phyloP scores from a whole-genome alignment of 108 stramenopile genomes.

The Cyclotella choctawhatcheeana region DNA sequence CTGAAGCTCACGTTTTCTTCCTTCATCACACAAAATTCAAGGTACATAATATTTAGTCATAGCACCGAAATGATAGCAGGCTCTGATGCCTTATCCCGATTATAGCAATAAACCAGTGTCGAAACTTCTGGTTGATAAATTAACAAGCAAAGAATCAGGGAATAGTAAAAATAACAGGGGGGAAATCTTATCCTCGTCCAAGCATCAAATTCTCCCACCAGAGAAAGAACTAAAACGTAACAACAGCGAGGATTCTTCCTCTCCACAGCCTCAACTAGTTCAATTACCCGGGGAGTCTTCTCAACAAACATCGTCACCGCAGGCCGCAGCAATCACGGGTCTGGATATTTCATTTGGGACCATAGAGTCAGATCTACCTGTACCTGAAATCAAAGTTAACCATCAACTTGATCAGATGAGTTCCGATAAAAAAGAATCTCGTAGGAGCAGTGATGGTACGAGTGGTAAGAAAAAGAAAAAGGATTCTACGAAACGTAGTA shows the following conservation, averaged over 20 bases:
- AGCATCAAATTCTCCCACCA: background rate
- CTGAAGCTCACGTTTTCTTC: too few species aligned
- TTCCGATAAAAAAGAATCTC: slow-evolving; percentile 4
- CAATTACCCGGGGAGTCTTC: background rate
- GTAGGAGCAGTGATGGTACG: background rate
- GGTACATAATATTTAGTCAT: too few species aligned
- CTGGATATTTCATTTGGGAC: background rate
- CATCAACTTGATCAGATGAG: background rate
- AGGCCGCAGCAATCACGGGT: too few species aligned
- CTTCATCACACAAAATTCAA: too few species aligned
- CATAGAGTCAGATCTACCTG: background rate
- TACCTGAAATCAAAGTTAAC: background rate
- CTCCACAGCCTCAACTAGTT: too few species aligned
- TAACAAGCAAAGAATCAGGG: background rate
- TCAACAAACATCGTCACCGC: too few species aligned
- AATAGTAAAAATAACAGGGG: background rate
- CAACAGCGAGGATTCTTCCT: too few species aligned
- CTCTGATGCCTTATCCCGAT: background rate
- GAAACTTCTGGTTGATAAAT: background rate
- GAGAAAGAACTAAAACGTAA: background rate
- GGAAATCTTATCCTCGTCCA: background rate
- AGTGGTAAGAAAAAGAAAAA: background rate
- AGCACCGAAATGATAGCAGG: background rate
- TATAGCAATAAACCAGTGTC: background rate
- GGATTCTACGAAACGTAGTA: background rate